phyloP scores from a whole-genome alignment of 208 protist genomes.

The Trichomonas tenax region DNA sequence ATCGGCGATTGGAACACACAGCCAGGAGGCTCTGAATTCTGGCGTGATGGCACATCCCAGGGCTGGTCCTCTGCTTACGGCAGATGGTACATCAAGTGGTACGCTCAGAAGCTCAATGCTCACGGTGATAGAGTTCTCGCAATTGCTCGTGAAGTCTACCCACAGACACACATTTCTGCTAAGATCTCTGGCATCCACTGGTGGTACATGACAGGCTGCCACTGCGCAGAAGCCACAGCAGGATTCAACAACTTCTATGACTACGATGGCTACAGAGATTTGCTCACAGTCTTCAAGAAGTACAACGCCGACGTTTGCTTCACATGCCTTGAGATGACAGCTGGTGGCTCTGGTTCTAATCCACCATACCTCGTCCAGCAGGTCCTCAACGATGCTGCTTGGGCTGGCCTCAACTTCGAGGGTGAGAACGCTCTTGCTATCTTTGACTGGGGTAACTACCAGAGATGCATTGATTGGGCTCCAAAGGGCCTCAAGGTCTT shows the following conservation, averaged over 20 bases:
- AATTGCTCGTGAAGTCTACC: background rate
- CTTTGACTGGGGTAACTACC: background rate
- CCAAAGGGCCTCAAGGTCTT: background rate
- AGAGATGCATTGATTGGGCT: background rate
- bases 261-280: background rate
- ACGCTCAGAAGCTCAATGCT: background rate
- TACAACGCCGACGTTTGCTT: background rate
- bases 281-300: background rate
- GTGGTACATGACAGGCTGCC: background rate
- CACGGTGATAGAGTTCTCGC: background rate
- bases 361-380: background rate
- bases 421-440: conserved; percentile 7
- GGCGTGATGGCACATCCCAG: background rate
- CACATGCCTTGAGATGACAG: background rate
- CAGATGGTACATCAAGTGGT: background rate
- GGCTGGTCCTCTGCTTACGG: background rate
- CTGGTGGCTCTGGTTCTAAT: background rate
- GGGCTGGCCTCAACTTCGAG: background rate
- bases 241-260: background rate
- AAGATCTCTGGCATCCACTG: background rate
- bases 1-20: background rate
- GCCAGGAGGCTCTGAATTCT: background rate
- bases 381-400: background rate
- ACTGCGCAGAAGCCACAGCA: background rate
- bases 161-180: background rate